Percentiles rank a stretch among this genome's conserved stretches.
Conservation (phyloP, 2,329 filamentous ascomycete genomes). For the Aureobasidium mangrovei region DNA sequence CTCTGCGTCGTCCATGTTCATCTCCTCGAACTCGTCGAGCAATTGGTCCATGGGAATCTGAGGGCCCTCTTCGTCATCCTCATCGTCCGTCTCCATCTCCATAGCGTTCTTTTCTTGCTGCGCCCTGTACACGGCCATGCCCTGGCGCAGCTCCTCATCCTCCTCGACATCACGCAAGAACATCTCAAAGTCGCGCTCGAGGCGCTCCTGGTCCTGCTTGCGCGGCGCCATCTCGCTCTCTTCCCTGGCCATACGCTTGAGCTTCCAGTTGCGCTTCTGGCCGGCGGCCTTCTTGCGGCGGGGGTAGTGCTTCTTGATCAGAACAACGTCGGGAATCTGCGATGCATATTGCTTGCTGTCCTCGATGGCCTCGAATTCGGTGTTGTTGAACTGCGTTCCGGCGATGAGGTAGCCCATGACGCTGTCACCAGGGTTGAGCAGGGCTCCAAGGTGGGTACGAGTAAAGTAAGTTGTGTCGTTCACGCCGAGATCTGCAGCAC, state of each 20-base stretch:
- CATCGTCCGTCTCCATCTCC: slow-evolving; percentile 46
- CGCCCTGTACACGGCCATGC: slow-evolving; percentile 78
- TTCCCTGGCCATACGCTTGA: slow-evolving; percentile 87
- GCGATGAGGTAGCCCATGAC: slow-evolving; percentile 89
- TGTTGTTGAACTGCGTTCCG: slow-evolving; percentile 88
- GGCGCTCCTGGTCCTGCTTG: slow-evolving; percentile 77
- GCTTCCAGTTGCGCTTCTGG: slow-evolving; percentile 68
- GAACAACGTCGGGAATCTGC: slow-evolving; percentile 79
- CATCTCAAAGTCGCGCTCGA: slow-evolving; percentile 92
- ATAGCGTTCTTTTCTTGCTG: slow-evolving; percentile 39
- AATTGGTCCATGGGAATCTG: slow-evolving; percentile 49
- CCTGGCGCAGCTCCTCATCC: slow-evolving; percentile 76
- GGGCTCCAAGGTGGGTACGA: slow-evolving; percentile 76
- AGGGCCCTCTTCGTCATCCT: slow-evolving; percentile 47
- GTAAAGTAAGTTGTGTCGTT: slow-evolving; percentile 87
- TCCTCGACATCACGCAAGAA: slow-evolving; percentile 97
- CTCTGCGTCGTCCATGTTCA: slow-evolving; percentile 54
- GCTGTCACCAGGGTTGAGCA: slow-evolving; percentile 82
- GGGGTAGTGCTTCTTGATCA: slow-evolving; percentile 95
- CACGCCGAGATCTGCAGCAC: slow-evolving; percentile 73
- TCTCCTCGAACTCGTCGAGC: slow-evolving; percentile 87
- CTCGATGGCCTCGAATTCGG: slow-evolving; percentile 75
- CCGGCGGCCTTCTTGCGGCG: slow-evolving; percentile 59
- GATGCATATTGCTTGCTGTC: slow-evolving; percentile 64
- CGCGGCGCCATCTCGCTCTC: slow-evolving; percentile 79